phyloP scores from a whole-genome alignment of 2,329 filamentous ascomycete genomes.

The Apiospora marii region DNA sequence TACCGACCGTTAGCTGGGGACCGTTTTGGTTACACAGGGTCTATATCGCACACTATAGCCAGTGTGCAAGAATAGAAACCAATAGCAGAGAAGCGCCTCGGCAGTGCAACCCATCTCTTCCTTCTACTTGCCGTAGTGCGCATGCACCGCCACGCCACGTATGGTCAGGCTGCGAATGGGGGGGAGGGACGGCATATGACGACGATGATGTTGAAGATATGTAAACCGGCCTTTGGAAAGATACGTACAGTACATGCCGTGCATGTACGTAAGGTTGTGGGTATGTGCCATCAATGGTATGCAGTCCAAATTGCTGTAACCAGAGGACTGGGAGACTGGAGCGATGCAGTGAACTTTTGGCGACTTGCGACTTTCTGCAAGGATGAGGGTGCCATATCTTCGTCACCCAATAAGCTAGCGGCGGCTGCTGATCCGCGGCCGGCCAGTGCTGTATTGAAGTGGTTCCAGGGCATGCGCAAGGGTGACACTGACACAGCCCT shows the following conservation, averaged over 20 bases:
- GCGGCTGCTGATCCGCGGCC: constrained; percentile 16
- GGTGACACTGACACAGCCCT: constrained; percentile 11
- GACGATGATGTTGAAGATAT: constrained; percentile 3
- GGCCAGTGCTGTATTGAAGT: background rate
- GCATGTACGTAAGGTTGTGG: background rate
- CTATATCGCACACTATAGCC: background rate
- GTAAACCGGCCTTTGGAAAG: background rate
- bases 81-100: background rate
- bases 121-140: background rate
- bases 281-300: background rate
- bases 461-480: background rate
- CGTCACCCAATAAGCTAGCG: background rate
- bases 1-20: background rate
- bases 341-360: background rate
- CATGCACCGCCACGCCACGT: constrained; percentile 12
- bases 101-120: constrained; percentile 1
- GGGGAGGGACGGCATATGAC: background rate
- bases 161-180: background rate
- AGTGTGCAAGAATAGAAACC: background rate
- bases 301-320: constrained; percentile 1
- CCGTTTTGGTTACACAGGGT: background rate
- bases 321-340: background rate
- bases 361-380: constrained; percentile 1
- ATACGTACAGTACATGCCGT: background rate
- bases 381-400: background rate